Conservation (phyloP, 257 asterid species). For the Scutellaria minor region DNA sequence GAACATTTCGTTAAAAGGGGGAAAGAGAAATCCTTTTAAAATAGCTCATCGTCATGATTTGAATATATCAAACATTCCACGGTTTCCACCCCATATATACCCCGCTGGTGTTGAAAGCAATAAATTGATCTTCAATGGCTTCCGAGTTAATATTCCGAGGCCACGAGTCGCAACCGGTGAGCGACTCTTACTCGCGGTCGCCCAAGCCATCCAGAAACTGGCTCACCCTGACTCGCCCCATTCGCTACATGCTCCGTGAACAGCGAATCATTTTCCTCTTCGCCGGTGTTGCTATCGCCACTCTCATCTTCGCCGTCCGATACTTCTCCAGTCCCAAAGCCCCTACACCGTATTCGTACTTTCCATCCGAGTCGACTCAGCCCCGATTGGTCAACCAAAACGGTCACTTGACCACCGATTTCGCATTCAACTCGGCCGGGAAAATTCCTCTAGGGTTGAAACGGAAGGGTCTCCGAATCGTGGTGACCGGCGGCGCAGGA, state of each 20-base stretch:
- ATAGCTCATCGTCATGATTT: too few relatives aligned
- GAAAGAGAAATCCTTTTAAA: too few relatives aligned
- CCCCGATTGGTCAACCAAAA: slow-evolving; percentile 55
- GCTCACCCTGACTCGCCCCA: slow-evolving; percentile 48
- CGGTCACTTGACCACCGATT: slow-evolving; percentile 52
- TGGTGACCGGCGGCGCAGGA: slow-evolving; percentile 97
- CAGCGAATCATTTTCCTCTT: slow-evolving; percentile 61
- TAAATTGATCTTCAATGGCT: slow-evolving; percentile 49
- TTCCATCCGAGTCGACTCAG: slow-evolving; percentile 47
- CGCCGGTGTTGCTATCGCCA: slow-evolving; percentile 59
- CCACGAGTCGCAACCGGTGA: slow-evolving; percentile 65
- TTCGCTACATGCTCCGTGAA: slow-evolving; percentile 65
- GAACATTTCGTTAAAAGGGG: too few relatives aligned
- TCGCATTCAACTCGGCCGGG: slow-evolving; percentile 69
- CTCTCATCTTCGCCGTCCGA: slow-evolving; percentile 38
- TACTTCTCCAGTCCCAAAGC: slow-evolving; percentile 34
- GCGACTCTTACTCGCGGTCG: slow-evolving; percentile 55
- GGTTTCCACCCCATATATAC: slow-evolving; percentile 2
- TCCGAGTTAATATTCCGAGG: slow-evolving; percentile 90
- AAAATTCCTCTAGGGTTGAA: slow-evolving; percentile 83
- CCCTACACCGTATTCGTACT: slow-evolving; percentile 35
- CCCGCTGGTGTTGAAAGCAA: slow-evolving; percentile 35
- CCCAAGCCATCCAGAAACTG: slow-evolving; percentile 64
- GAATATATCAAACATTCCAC: too few relatives aligned
- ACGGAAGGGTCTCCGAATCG: slow-evolving; percentile 73